Evolutionary conservation across 352 stramenopile species (phyloP).

Genomic region (Phytophthora pluvialis): DNA sequence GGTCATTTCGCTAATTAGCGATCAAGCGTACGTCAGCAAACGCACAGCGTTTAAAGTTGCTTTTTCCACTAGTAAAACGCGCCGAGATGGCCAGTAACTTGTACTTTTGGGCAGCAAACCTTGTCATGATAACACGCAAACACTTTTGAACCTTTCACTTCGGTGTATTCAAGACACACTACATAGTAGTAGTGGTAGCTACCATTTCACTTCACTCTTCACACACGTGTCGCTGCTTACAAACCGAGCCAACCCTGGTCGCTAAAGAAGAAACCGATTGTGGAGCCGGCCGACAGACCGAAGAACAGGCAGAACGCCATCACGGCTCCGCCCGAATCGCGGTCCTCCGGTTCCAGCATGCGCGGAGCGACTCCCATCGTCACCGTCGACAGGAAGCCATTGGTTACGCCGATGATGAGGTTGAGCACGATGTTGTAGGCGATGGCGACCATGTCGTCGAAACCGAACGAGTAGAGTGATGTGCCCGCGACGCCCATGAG

Average conservation of each 20-base stretch:
- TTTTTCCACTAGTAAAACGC: too few species aligned
- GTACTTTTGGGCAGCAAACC: too few species aligned
- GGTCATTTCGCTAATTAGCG: too few species aligned
- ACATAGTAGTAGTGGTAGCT: too few species aligned
- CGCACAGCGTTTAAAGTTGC: too few species aligned
- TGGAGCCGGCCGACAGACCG: constrained; percentile 52
- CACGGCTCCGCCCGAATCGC: constrained; percentile 58
- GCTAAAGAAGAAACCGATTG: constrained; percentile 58
- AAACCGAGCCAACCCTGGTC: constrained; percentile 54
- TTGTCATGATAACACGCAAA: too few species aligned
- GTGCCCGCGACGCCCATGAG: constrained; percentile 58
- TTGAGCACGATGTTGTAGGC: constrained; percentile 57
- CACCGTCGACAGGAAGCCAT: constrained; percentile 66
- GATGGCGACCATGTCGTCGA: constrained; percentile 35
- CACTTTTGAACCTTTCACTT: too few species aligned
- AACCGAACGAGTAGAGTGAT: constrained; percentile 58
- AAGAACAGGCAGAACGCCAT: constrained; percentile 70
- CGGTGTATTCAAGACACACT: background rate
- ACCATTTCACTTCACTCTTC: too few species aligned
- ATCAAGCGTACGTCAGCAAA: too few species aligned
- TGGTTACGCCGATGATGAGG: constrained; percentile 56
- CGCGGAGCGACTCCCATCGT: constrained; percentile 64
- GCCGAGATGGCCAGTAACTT: too few species aligned
- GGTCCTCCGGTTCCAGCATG: constrained; percentile 59
- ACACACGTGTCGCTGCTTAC: too few species aligned